Conservation (phyloP, 176 grass and related monocot species). For the Oryza coarctata region DNA sequence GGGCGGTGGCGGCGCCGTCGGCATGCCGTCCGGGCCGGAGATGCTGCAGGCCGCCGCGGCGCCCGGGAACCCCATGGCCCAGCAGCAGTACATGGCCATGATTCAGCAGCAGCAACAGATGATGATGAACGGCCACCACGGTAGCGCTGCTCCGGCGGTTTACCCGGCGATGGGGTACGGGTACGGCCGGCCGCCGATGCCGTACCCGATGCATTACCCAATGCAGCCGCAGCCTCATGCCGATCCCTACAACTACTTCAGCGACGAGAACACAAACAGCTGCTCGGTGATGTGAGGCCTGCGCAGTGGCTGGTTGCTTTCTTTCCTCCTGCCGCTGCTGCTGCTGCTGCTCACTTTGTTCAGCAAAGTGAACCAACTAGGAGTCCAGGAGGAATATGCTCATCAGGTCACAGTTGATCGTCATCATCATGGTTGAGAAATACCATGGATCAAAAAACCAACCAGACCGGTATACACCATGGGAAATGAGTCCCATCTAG, state of each 20-base stretch:
- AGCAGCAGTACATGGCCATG: constrained; percentile 51
- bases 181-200: constrained; percentile 53
- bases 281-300: constrained; percentile 61
- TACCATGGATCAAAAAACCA: background rate
- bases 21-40: constrained; percentile 36
- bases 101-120: constrained; percentile 46
- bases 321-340: background rate
- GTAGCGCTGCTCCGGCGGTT: background rate
- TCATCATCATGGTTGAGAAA: constrained; percentile 7
- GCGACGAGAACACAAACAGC: constrained; percentile 70
- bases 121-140: constrained; percentile 42
- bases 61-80: constrained; percentile 43
- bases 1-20: constrained; percentile 4
- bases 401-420: background rate
- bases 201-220: constrained; percentile 39
- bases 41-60: constrained; percentile 56
- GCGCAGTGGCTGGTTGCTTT: background rate
- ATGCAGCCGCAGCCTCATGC: constrained; percentile 40
- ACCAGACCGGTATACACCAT: constrained; percentile 37
- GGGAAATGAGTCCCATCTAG: constrained; percentile 42
- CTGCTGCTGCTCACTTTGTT: background rate
- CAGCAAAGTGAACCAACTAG: background rate
- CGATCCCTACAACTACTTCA: constrained; percentile 63
- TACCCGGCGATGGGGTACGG: constrained; percentile 71
- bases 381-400: background rate